Evolutionary conservation across 371 early-diverging fungal genomes (phyloP).

Genomic region (Batkoa obscura): DNA sequence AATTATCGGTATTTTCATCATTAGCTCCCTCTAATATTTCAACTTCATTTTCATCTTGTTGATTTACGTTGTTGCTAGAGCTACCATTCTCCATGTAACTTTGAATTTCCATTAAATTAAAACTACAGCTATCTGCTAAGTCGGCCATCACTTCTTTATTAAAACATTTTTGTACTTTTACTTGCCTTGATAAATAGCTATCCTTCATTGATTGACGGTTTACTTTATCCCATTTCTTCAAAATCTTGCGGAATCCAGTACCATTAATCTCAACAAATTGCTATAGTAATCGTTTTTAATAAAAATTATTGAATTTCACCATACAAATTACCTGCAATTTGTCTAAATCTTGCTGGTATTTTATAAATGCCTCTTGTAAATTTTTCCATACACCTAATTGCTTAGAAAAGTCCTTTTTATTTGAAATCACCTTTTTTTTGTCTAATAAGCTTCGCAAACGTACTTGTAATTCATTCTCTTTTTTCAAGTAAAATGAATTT

Average conservation of each 20-base stretch:
- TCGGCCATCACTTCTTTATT: conserved; percentile 76
- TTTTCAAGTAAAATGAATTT: conserved; percentile 61
- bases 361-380: conserved; percentile 69
- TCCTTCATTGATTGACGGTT: conserved; percentile 87
- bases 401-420: conserved; percentile 28
- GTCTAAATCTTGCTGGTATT: conserved; percentile 78
- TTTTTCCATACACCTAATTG: conserved; percentile 35
- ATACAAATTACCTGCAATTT: conserved; percentile 62
- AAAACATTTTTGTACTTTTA: conserved; percentile 90
- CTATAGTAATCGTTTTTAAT: conserved; percentile 14
- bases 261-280: conserved; percentile 91
- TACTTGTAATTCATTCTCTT: conserved; percentile 58
- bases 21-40: background rate
- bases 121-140: conserved; percentile 58
- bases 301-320: background rate
- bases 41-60: background rate
- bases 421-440: conserved; percentile 55
- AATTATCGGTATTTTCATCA: conserved; percentile 17
- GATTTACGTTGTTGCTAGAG: conserved; percentile 1
- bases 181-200: conserved; percentile 79
- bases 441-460: conserved; percentile 50
- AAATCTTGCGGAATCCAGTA: conserved; percentile 87
- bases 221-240: conserved; percentile 97
- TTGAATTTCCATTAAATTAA: conserved; percentile 40
- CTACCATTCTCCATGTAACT: conserved; percentile 20